Evolutionary conservation across 2,329 filamentous ascomycete species (phyloP), one percentile per base, ranked within the genome.

Genomic region (Apiospora arundinis): DNA sequence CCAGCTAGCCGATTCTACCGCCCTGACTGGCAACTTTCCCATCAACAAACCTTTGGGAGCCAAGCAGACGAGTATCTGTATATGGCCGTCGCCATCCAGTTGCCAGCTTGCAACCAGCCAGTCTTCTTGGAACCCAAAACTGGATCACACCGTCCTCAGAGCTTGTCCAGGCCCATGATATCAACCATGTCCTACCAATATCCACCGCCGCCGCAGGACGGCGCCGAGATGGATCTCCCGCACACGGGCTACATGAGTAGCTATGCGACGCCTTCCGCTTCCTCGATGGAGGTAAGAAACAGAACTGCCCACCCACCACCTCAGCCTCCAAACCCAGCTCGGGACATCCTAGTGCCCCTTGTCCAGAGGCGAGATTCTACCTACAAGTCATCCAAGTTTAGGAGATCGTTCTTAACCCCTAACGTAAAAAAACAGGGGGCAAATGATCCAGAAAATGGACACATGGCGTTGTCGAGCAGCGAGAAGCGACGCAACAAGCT

Each of bases 401-500:
- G 86, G 78, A 85, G 85, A 76, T 84, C 86, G 67, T 81, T 86
- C 77, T 87, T 87, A 74, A 86, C 85, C 63, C 84, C 87, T 75
- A 85, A 84, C 78, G 82, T 85, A 72, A 82, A 82, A 73, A 82
- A 82, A 68, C 81, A 84, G 74, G 82, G 82, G 77, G 81, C 77
- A 73, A 77, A 78, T 70, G 78, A 80, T 48, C 69, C 79, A 67
- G 82, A 83, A 49, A 78, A 80, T 69, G 77, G 79, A 25, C 72
- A 79, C 52, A 75, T 82, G 70, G 80, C 79, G 32, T 76, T 82
- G 42, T 75, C 82, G n/a, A 82, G 81, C 45, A 82, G 81, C 46
- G 88, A 90, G 72, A 90, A 87, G 81, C 87, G 85, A 73, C 91
- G 95, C 79, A 98, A 97, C 82, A 98, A 97, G 83, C 87, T 98